Evolutionary conservation across 805 yeast species (phyloP).

Genomic region (Barnettozyma sp.): DNA sequence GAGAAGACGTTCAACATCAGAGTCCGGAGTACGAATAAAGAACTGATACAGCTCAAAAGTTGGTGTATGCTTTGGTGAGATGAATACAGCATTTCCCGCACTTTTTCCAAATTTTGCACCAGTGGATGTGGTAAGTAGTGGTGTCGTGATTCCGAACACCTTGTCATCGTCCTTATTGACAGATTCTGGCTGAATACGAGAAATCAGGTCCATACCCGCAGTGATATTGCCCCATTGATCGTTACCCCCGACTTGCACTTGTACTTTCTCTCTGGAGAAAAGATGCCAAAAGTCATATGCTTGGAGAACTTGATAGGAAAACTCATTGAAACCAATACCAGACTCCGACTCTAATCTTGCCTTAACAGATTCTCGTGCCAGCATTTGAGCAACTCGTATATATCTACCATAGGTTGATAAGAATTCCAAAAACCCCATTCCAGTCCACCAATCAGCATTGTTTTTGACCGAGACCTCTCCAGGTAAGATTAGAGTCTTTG

Average conservation of each 20-base stretch:
- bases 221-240: constrained; percentile 99
- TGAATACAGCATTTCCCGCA: constrained; percentile 93
- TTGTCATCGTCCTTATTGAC: constrained; percentile 17
- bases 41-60: constrained; percentile 82
- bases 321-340: constrained; percentile 91
- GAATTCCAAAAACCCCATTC: constrained; percentile 69
- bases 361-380: constrained; percentile 81
- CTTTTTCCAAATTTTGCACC: constrained; percentile 96
- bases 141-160: constrained; percentile 80
- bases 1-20: constrained; percentile 60
- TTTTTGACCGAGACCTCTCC: constrained; percentile 46
- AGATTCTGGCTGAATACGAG: constrained; percentile 39
- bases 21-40: constrained; percentile 74
- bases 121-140: constrained; percentile 75
- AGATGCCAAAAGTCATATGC: constrained; percentile 91
- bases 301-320: constrained; percentile 86
- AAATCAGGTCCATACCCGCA: constrained; percentile 86
- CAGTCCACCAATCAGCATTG: constrained; percentile 83
- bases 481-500: constrained; percentile 26
- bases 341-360: constrained; percentile 58
- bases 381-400: constrained; percentile 80
- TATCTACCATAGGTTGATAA: constrained; percentile 68
- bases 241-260: constrained; percentile 87
- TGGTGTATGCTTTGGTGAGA: constrained; percentile 66
- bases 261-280: constrained; percentile 49